Evolutionary conservation across 202 grass and related monocot genomes (phyloP).

Genomic region (Zoysia matrella): DNA sequence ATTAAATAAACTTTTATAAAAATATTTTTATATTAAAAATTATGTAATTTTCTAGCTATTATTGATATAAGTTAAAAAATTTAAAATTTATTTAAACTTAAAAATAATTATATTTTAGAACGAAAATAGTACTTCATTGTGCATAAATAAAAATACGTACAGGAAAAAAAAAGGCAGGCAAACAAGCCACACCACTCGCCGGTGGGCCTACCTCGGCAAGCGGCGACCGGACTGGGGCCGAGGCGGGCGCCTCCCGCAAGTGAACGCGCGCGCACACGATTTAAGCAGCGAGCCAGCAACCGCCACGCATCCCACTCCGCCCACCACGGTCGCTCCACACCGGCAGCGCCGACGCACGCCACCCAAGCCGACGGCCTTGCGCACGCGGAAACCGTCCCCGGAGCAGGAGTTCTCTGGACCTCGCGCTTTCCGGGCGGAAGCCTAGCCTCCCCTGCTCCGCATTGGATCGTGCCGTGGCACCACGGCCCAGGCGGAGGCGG

Average conservation of each 20-base stretch:
- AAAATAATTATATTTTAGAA: too few species aligned
- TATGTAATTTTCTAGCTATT: too few species aligned
- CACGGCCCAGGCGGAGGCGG: background rate
- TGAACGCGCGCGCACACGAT: background rate
- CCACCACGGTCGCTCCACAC: slow-evolving; percentile 25
- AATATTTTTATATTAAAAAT: too few species aligned
- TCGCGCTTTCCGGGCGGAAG: background rate
- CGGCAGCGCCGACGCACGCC: slow-evolving; percentile 25
- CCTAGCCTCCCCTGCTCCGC: background rate
- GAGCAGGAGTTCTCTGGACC: too few species aligned
- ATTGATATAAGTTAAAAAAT: too few species aligned
- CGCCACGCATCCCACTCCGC: background rate
- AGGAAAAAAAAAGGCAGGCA: background rate
- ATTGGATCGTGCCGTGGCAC: slow-evolving; percentile 44
- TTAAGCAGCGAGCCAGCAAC: slow-evolving; percentile 34
- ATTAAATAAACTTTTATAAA: too few species aligned
- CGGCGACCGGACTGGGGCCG: slow-evolving; percentile 34
- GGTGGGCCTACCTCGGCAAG: too few species aligned
- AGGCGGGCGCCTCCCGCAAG: background rate
- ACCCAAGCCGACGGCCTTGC: slow-evolving; percentile 2
- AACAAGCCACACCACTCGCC: slow-evolving; percentile 16
- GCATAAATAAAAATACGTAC: background rate
- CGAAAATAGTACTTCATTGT: too few species aligned
- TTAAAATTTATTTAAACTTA: too few species aligned
- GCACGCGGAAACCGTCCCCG: background rate